These are phyloP conservation scores for Ordospora pajunii DNA, from an alignment of 371 early-diverging fungal genomes.

Conservation along the genomic window DNA sequence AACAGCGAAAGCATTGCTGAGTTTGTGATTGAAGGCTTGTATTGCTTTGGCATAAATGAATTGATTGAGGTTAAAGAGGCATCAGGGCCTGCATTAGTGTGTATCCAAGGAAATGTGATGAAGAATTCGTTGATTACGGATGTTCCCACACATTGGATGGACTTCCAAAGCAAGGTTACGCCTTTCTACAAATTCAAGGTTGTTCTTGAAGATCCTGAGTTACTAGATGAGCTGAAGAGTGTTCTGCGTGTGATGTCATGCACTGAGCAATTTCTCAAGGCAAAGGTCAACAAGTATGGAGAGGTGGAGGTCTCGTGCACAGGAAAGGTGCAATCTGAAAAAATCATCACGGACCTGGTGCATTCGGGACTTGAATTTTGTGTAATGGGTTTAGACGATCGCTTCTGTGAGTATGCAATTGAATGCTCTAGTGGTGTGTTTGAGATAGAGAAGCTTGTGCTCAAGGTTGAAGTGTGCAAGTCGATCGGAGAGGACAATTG, in stretches of 20 bases:
- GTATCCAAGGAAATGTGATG: conserved; percentile 29
- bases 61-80: conserved; percentile 14
- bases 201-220: conserved; percentile 10
- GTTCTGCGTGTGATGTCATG: conserved; percentile 34
- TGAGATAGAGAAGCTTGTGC: conserved; percentile 8
- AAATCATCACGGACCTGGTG: conserved; percentile 49
- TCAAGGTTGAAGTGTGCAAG: conserved; percentile 2
- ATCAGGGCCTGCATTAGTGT: conserved; percentile 22
- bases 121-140: conserved; percentile 36
- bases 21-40: conserved; percentile 34
- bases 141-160: background rate
- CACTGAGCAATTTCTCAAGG: conserved; percentile 51
- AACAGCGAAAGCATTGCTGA: background rate
- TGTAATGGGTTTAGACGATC: background rate
- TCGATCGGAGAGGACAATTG: background rate
- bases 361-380: conserved; percentile 11
- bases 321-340: conserved; percentile 58
- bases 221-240: conserved; percentile 31
- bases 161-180: background rate
- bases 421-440: background rate
- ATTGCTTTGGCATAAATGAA: conserved; percentile 36
- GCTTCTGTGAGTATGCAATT: conserved; percentile 38
- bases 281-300: conserved; percentile 46
- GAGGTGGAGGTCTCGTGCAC: conserved; percentile 50
- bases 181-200: conserved; percentile 44